These are phyloP conservation scores for Solanum infundibuliforme DNA, from an alignment of 257 asterid genomes.

Conservation along the genomic window DNA sequence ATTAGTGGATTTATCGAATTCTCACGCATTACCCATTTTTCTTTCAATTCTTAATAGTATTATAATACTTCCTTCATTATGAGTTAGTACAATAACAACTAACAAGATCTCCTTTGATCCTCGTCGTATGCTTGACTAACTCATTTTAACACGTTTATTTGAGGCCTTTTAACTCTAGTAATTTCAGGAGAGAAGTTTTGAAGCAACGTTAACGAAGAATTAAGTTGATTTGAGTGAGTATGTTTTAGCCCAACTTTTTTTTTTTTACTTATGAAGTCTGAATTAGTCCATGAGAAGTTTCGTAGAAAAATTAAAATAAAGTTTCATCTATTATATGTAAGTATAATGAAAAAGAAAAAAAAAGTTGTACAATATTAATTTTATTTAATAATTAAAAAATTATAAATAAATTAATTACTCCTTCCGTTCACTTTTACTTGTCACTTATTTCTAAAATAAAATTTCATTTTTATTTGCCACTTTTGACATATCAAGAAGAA, in stretches of 20 bases:
- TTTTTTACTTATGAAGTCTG: neutral
- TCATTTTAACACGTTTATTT: no score
- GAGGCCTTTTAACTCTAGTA: neutral
- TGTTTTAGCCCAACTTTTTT: neutral
- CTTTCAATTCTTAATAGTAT: neutral
- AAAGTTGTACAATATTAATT: neutral
- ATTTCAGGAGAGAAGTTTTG: no score
- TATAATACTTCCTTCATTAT: no score
- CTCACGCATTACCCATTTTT: neutral
- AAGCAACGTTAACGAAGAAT: neutral
- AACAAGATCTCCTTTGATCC: neutral
- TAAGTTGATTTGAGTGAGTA: neutral
- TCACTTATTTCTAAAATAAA: no score
- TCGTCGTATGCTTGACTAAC: neutral
- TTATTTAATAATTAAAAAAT: neutral
- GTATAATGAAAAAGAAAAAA: neutral
- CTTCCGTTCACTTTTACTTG: no score
- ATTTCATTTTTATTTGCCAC: no score
- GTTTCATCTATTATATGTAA: neutral
- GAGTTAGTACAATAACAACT: neutral
- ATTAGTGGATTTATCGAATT: neutral
- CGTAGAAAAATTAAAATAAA: neutral
- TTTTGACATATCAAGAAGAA: no score
- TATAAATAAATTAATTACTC: neutral
- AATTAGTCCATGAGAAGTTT: neutral